phyloP scores from a whole-genome alignment of 768 basidiomycete genomes.

The Xanthoconium stramineum region DNA sequence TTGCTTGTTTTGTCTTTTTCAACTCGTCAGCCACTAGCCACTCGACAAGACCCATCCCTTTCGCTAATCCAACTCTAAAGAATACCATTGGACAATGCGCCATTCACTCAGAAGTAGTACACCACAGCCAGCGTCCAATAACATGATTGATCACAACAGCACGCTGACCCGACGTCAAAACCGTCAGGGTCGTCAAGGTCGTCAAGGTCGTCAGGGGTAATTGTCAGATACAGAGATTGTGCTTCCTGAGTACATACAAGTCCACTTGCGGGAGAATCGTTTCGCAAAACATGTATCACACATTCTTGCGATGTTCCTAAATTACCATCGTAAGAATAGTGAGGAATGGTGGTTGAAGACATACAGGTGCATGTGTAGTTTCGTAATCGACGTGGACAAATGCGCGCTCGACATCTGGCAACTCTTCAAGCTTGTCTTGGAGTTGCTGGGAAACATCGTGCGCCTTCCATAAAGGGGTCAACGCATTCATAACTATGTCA shows the following conservation, averaged over 20 bases:
- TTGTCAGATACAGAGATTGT: not conserved
- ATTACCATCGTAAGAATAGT: not conserved
- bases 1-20: constrained; percentile 32
- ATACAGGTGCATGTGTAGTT: constrained; percentile 71
- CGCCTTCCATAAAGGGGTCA: constrained; percentile 85
- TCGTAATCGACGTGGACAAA: constrained; percentile 97
- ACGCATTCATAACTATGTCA: constrained; percentile 89
- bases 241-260: too few species aligned
- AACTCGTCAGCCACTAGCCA: constrained; percentile 23
- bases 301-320: constrained; percentile 45
- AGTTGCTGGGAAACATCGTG: constrained; percentile 82
- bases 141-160: constrained; percentile 1
- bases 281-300: constrained; percentile 4
- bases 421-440: constrained; percentile 84
- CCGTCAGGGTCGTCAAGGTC: too few species aligned
- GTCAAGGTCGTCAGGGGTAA: not conserved
- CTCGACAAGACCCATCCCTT: not conserved
- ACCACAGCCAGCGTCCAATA: too few species aligned
- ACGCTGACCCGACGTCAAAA: not conserved
- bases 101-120: too few species aligned
- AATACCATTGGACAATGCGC: too few species aligned
- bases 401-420: constrained; percentile 88
- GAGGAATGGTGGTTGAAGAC: constrained; percentile 12
- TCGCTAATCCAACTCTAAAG: not conserved
- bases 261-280: too few species aligned